These are phyloP conservation scores for Bidens hawaiensis DNA, from an alignment of 140 eudicot genomes.

Conservation along the genomic window DNA sequence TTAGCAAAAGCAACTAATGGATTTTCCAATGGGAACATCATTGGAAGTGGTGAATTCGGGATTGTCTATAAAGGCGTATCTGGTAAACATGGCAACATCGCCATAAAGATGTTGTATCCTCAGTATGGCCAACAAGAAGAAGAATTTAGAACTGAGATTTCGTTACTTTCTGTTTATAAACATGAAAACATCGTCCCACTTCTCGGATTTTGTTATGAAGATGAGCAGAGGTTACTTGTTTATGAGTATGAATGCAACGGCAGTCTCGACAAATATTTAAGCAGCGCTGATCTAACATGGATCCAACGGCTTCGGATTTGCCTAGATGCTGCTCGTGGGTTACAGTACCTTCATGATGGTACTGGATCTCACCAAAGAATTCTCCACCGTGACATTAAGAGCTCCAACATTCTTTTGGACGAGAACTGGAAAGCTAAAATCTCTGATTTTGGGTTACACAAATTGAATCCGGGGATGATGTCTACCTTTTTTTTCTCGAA, in stretches of 20 bases:
- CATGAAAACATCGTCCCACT: constrained; percentile 27
- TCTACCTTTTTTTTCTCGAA: neutral
- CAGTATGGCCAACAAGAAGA: constrained; percentile 8
- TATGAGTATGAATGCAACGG: constrained; percentile 27
- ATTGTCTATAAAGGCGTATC: constrained; percentile 18
- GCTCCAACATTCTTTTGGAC: constrained; percentile 19
- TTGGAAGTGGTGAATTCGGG: constrained; percentile 25
- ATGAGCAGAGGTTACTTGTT: constrained; percentile 23
- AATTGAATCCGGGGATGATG: neutral
- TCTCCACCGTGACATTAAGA: constrained; percentile 13
- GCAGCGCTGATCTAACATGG: too few relatives aligned
- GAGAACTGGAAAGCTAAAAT: constrained; percentile 19
- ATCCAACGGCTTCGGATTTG: constrained; percentile 22
- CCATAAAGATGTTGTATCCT: constrained; percentile 24
- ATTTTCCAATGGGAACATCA: neutral
- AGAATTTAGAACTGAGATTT: constrained; percentile 26
- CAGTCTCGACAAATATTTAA: constrained; percentile 19
- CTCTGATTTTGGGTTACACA: constrained; percentile 8
- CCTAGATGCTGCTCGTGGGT: constrained; percentile 26
- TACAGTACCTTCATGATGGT: constrained; percentile 21
- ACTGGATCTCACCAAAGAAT: constrained; percentile 4
- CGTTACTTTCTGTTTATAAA: constrained; percentile 14
- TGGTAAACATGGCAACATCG: constrained; percentile 10
- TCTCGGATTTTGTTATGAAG: constrained; percentile 20
- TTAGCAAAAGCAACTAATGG: constrained; percentile 16